phyloP scores from a whole-genome alignment of 768 basidiomycete species.

The Leccinum ochraceum region DNA sequence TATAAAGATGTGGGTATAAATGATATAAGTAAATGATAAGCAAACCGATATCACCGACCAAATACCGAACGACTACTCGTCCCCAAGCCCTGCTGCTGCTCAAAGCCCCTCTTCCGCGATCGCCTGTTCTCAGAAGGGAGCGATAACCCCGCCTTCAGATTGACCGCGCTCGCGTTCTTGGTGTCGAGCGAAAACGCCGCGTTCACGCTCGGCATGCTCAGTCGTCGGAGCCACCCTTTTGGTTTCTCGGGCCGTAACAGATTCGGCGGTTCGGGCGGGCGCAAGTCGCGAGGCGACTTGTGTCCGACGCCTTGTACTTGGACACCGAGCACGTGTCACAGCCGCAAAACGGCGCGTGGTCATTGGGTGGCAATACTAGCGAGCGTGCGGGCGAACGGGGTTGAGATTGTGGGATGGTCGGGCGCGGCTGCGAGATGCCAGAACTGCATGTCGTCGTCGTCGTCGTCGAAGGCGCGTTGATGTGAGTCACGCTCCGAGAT shows the following conservation, averaged over 20 bases:
- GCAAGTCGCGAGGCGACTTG: constrained; percentile 35
- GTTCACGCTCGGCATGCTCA: no score
- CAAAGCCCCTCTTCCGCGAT: no score
- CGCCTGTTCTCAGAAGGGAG: no score
- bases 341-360: constrained; percentile 66
- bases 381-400: constrained; percentile 22
- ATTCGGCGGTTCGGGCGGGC: constrained; percentile 6
- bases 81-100: no score
- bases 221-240: no score
- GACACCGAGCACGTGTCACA: constrained; percentile 62
- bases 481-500: constrained; percentile 32
- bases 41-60: no score
- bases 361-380: constrained; percentile 30
- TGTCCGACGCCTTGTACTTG: constrained; percentile 48
- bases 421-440: constrained; percentile 5
- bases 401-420: not conserved
- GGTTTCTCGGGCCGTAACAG: no score
- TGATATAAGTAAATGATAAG: no score
- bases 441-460: not conserved
- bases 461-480: constrained; percentile 17
- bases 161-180: no score
- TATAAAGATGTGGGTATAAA: not conserved
- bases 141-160: no score
- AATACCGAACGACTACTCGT: no score
- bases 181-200: no score